These are phyloP conservation scores for Talaromyces sp. DNA, from an alignment of 2,329 filamentous ascomycete species.

Conservation along the genomic window DNA sequence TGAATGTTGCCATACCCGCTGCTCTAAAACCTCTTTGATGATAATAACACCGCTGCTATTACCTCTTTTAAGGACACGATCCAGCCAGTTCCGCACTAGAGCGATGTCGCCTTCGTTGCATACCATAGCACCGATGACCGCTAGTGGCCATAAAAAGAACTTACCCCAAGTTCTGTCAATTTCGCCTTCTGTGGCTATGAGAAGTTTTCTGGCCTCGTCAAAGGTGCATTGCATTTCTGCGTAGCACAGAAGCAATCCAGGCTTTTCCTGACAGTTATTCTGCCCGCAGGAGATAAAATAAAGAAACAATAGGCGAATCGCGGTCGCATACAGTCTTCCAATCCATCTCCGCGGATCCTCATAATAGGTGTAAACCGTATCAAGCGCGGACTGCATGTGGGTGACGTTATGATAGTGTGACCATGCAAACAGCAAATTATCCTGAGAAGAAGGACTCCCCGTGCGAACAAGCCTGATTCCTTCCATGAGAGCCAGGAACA, in stretches of 20 bases:
- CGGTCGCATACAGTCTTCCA: constrained; percentile 8
- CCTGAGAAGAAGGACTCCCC: not conserved
- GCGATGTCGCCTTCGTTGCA: not conserved
- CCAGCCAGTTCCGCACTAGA: constrained; percentile 8
- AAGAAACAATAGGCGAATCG: constrained; percentile 9
- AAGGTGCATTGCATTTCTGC: constrained; percentile 1
- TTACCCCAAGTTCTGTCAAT: constrained; percentile 9
- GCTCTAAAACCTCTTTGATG: constrained; percentile 8
- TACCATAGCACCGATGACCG: constrained; percentile 8
- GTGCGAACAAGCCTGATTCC: constrained; percentile 5
- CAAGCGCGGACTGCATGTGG: constrained; percentile 1
- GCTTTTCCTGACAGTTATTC: too few relatives aligned
- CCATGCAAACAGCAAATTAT: constrained; percentile 3
- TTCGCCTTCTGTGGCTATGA: constrained; percentile 6
- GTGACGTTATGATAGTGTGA: constrained; percentile 5
- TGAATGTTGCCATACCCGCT: not conserved
- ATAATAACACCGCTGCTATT: constrained; percentile 2
- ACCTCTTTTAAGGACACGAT: constrained; percentile 7
- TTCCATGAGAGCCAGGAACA: constrained; percentile 9
- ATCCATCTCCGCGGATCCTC: constrained; percentile 10
- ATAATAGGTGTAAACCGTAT: not conserved
- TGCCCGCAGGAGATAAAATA: not conserved
- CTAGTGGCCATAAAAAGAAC: constrained; percentile 10
- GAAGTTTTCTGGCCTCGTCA: not conserved
- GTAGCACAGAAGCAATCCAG: not conserved